A percentile compares a stretch with the other conserved stretches of the same genome.
phyloP scores from a whole-genome alignment of 371 early-diverging fungal species.

The Entomophthora muscae region DNA sequence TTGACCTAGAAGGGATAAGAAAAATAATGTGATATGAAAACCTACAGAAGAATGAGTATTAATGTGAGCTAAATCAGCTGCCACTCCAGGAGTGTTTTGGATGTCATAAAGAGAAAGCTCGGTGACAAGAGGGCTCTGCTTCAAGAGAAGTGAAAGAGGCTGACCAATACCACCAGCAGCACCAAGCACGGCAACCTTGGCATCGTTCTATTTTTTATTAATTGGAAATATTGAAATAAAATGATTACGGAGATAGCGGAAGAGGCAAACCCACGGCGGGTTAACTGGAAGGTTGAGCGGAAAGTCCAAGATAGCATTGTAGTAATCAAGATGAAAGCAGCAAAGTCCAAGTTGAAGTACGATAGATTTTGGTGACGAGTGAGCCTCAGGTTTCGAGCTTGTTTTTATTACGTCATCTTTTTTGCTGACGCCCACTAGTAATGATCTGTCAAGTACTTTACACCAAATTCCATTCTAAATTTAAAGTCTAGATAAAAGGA shows the following conservation, averaged over 20 bases:
- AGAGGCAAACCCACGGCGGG: slow-evolving; percentile 1
- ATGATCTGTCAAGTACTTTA: no score
- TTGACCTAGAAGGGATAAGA: slow-evolving; percentile 29
- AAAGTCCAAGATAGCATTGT: background rate
- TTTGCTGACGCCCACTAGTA: no score
- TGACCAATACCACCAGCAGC: slow-evolving; percentile 89
- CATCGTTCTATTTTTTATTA: slow-evolving; percentile 1
- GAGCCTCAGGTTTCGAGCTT: no score
- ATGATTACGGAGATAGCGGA: background rate
- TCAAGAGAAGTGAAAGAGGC: slow-evolving; percentile 74
- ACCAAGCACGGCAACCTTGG: slow-evolving; percentile 74
- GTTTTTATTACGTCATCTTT: no score
- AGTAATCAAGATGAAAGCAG: no score
- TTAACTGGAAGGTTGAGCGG: background rate
- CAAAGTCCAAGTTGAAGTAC: no score
- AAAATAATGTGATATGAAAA: slow-evolving; percentile 4
- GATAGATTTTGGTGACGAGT: no score
- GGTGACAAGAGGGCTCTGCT: slow-evolving; percentile 61
- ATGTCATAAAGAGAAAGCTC: slow-evolving; percentile 89
- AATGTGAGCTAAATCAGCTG: slow-evolving; percentile 94
- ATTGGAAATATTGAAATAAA: background rate
- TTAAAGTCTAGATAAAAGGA: no score
- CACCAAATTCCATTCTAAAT: no score
- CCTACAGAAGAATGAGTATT: slow-evolving; percentile 69
- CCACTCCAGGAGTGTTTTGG: slow-evolving; percentile 92